Conservation (phyloP, 345 rosid genomes). For the Kernera saxatilis region DNA sequence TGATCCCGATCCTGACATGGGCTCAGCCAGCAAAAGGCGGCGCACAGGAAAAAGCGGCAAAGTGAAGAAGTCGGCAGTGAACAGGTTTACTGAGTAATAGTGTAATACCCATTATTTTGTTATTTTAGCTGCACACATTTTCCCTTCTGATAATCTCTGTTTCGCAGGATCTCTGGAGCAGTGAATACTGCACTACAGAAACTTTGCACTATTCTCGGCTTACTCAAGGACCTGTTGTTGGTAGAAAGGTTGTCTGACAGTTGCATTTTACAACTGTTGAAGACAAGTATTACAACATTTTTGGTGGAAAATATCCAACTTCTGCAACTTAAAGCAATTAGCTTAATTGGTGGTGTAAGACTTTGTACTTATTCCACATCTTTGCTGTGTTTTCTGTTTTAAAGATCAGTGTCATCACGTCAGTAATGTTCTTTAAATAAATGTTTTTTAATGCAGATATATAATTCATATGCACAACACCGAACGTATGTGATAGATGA, state of each 20-base stretch:
- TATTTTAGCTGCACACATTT: not conserved
- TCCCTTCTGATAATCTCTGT: conserved; percentile 13
- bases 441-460: conserved; percentile 55
- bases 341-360: conserved; percentile 79
- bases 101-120: conserved; percentile 17
- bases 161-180: conserved; percentile 82
- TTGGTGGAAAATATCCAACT: conserved; percentile 95
- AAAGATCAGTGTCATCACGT: not conserved
- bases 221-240: conserved; percentile 80
- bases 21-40: conserved; percentile 76
- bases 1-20: conserved; percentile 64
- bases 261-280: conserved; percentile 87
- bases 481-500: conserved; percentile 84
- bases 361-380: conserved; percentile 10
- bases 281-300: conserved; percentile 80
- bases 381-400: not conserved
- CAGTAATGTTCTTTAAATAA: conserved; percentile 1
- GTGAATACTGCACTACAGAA: conserved; percentile 76
- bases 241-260: conserved; percentile 95
- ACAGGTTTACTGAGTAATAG: conserved; percentile 55
- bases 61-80: conserved; percentile 65
- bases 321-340: conserved; percentile 90
- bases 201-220: conserved; percentile 85
- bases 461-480: conserved; percentile 79
- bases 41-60: conserved; percentile 59